These are phyloP conservation scores for Xylariomycetidae sp. DNA, from an alignment of 2,329 filamentous ascomycete genomes.

Conservation along the genomic window DNA sequence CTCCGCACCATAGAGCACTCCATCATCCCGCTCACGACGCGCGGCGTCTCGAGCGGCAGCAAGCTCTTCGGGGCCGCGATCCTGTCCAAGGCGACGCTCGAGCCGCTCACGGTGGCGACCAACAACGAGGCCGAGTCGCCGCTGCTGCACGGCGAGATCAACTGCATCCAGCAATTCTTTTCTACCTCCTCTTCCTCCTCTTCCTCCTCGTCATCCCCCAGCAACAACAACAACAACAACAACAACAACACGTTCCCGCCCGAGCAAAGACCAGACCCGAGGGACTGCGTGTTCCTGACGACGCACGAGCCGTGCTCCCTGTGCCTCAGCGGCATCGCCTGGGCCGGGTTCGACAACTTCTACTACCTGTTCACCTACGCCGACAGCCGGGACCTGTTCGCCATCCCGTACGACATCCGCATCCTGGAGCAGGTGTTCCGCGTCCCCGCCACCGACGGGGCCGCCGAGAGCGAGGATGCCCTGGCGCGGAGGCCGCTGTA, in stretches of 20 bases:
- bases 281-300: slow-evolving; percentile 52
- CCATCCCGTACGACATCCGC: slow-evolving; percentile 53
- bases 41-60: slow-evolving; percentile 46
- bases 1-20: slow-evolving; percentile 38
- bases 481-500: slow-evolving; percentile 41
- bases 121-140: slow-evolving; percentile 53
- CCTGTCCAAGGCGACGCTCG: slow-evolving; percentile 36
- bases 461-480: slow-evolving; percentile 33
- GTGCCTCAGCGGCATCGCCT: slow-evolving; percentile 53
- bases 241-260: too few species aligned
- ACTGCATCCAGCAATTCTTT: slow-evolving; percentile 57
- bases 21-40: slow-evolving; percentile 47
- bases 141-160: slow-evolving; percentile 55
- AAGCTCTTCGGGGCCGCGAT: slow-evolving; percentile 56
- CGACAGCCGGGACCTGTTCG: slow-evolving; percentile 51
- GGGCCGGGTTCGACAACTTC: slow-evolving; percentile 52
- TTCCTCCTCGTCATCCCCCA: slow-evolving; percentile 26
- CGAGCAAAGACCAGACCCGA: slow-evolving; percentile 33
- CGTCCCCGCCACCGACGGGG: slow-evolving; percentile 27
- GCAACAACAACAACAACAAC: not conserved
- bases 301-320: slow-evolving; percentile 57
- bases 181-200: too few species aligned
- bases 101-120: slow-evolving; percentile 44
- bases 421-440: slow-evolving; percentile 53
- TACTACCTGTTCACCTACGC: slow-evolving; percentile 58